These are phyloP conservation scores for Chaetomium tenue DNA, from an alignment of 495 filamentous ascomycete genomes.

Conservation along the genomic window DNA sequence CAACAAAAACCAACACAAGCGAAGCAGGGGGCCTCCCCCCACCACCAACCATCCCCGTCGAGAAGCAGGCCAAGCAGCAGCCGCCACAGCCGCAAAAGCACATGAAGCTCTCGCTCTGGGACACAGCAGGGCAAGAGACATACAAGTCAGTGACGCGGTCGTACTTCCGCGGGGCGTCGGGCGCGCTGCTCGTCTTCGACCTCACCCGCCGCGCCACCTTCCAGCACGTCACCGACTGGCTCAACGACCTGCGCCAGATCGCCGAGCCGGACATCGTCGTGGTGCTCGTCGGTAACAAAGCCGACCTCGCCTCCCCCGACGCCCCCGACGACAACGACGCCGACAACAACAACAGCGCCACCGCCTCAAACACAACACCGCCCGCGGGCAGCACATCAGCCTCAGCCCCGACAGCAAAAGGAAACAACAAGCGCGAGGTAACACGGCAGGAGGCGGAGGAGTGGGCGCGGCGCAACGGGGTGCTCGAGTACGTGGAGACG, in stretches of 20 bases:
- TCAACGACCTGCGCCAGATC: slow-evolving; percentile 86
- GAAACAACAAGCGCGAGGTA: slow-evolving; percentile 69
- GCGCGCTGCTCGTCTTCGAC: slow-evolving; percentile 92
- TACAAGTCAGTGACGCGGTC: slow-evolving; percentile 93
- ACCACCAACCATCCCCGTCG: slow-evolving; percentile 26
- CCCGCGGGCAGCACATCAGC: neutral
- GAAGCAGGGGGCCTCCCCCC: slow-evolving; percentile 38
- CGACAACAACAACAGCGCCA: neutral
- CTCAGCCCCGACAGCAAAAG: too few species aligned
- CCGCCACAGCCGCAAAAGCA: slow-evolving; percentile 63
- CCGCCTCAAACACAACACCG: neutral
- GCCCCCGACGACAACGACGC: slow-evolving; percentile 19
- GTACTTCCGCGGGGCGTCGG: slow-evolving; percentile 92
- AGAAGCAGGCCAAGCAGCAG: neutral
- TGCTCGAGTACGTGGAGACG: slow-evolving; percentile 93
- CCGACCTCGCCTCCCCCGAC: slow-evolving; percentile 63
- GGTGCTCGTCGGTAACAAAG: slow-evolving; percentile 92
- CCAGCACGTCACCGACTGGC: slow-evolving; percentile 79
- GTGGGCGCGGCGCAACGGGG: slow-evolving; percentile 79
- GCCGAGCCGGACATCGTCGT: slow-evolving; percentile 93
- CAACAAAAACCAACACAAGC: neutral
- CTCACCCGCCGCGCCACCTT: slow-evolving; percentile 86
- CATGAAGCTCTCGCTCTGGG: slow-evolving; percentile 80
- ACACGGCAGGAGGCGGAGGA: slow-evolving; percentile 74
- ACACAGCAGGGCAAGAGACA: slow-evolving; percentile 95